Evolutionary conservation across 176 grass and related monocot genomes (phyloP), one percentile per base, ranked within the genome.

Genomic region (Elymus sibiricus): DNA sequence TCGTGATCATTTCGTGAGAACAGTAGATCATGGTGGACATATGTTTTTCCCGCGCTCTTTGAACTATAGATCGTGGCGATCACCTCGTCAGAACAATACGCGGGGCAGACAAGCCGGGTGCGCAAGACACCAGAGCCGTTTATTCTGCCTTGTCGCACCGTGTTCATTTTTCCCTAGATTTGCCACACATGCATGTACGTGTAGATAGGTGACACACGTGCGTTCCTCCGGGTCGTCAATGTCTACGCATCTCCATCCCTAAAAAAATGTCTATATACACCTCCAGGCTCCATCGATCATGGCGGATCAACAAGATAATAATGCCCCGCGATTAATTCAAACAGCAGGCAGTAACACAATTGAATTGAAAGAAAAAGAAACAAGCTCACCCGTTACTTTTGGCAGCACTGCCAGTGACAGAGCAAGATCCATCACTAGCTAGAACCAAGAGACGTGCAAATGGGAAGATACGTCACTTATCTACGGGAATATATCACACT

Each of bases 401-500:
- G 58, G 37, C 59, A 5, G 26, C 15, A 35, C 19, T n/a, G 35
- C n/a, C n/a, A n/a, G n/a, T 3, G 51, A n/a, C n/a, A 70, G 32
- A 43, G 19, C 43, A 28, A 56, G 27, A 60, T 38, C 46, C 51
- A 38, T 39, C 39, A 9, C 49, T 26, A 71, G 40, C 14, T 28
- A 27, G 16, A 8, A 77, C 82, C 24, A 51, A 25, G 66, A 40
- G 25, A 25, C 34, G 39, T 44, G 34, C 11, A 79, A 74, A 44
- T 58, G 65, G 32, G 32, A 51, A 34, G 55, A 59, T 43, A 58
- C 73, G 11, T 43, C 65, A 40, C 9, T 49, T 32, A 63, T 40
- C n/a, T 69, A 10, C 63, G 29, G 7, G 78, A 86, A 49, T 77
- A 55, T 64, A 78, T 78, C 71, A 31, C 74, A 76, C 69, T 55